Conservation (phyloP, 306 rosid species). For the Quercus gilva region DNA sequence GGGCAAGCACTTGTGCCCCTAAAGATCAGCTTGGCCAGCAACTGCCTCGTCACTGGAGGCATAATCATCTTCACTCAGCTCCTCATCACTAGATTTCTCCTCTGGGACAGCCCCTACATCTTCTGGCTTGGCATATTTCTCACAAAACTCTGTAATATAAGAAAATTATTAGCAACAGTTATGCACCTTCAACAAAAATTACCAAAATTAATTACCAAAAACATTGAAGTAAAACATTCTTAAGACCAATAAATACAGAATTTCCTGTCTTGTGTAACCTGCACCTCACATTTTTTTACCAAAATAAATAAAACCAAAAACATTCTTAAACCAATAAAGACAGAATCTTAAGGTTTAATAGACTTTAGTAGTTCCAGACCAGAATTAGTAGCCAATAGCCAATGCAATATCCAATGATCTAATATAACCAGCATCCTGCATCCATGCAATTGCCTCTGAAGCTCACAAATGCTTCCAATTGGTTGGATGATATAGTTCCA, state of each 20-base stretch:
- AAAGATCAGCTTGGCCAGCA: constrained; percentile 74
- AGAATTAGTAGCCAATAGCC: constrained; percentile 6
- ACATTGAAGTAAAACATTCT: neutral
- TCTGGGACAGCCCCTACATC: constrained; percentile 54
- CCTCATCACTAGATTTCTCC: constrained; percentile 69
- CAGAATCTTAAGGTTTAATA: neutral
- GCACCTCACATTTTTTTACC: neutral
- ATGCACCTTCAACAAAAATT: constrained; percentile 14
- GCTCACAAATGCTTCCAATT: constrained; percentile 8
- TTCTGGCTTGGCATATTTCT: constrained; percentile 80
- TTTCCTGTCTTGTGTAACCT: neutral
- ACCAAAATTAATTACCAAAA: neutral
- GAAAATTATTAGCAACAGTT: neutral
- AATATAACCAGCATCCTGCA: constrained; percentile 5
- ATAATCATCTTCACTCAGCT: constrained; percentile 73
- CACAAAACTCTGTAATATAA: constrained; percentile 57
- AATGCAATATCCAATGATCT: constrained; percentile 14
- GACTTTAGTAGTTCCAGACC: neutral
- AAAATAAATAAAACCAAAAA: neutral
- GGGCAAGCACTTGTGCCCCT: constrained; percentile 23
- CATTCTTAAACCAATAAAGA: neutral
- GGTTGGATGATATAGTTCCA: neutral
- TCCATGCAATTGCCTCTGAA: constrained; percentile 15
- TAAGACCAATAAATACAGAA: neutral
- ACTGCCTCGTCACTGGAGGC: constrained; percentile 61